Evolutionary conservation across 129 eudicot genomes (phyloP).

Genomic region (Tagetes patula): DNA sequence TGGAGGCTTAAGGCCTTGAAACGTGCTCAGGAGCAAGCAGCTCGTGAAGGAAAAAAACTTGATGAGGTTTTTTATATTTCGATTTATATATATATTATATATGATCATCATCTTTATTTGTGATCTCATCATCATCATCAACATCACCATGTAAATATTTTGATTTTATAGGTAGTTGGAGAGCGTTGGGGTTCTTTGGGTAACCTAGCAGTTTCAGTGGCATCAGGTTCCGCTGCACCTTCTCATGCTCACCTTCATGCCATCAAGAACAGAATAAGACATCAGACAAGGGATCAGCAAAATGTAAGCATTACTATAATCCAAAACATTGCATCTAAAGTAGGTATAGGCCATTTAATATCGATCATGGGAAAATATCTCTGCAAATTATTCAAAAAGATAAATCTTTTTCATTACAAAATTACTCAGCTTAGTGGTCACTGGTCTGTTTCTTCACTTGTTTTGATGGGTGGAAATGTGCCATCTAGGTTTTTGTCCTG

Average conservation of each 20-base stretch:
- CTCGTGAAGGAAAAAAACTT: conserved; percentile 84
- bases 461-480: conserved; percentile 4
- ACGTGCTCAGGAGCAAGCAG: conserved; percentile 94
- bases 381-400: background rate
- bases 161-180: conserved; percentile 66
- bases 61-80: conserved; percentile 53
- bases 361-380: background rate
- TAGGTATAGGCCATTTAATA: background rate
- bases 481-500: background rate
- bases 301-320: conserved; percentile 27
- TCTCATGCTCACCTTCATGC: conserved; percentile 92
- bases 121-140: background rate
- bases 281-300: conserved; percentile 43
- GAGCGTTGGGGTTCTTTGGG: conserved; percentile 98
- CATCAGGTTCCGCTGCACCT: conserved; percentile 77
- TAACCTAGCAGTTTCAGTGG: conserved; percentile 84
- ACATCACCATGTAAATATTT: conserved; percentile 6
- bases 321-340: background rate
- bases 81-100: background rate
- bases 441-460: conserved; percentile 12
- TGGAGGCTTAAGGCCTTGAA: conserved; percentile 96
- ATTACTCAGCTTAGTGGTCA: background rate
- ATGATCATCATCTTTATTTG: background rate
- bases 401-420: background rate
- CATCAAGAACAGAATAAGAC: conserved; percentile 58